These are phyloP conservation scores for Raffaelea ambrosiae DNA, from an alignment of 2,329 filamentous ascomycete species.

Conservation along the genomic window DNA sequence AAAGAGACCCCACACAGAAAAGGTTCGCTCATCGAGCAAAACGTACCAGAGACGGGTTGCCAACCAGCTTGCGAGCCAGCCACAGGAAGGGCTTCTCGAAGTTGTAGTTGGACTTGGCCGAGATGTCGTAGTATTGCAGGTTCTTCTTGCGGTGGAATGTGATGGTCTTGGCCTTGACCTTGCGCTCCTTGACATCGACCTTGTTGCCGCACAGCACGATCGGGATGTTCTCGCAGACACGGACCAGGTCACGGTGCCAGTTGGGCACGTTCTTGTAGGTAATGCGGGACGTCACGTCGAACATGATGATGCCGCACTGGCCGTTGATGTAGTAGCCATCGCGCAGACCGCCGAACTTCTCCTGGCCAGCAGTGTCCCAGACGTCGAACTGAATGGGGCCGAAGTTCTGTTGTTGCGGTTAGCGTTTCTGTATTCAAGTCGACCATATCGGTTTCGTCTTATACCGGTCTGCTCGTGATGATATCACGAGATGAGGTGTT, in stretches of 20 bases:
- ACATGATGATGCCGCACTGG: constrained; percentile 99
- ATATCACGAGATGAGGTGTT: too few species aligned
- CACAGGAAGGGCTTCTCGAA: constrained; percentile 99
- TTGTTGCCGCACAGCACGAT: constrained; percentile 99
- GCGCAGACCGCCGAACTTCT: constrained; percentile 99
- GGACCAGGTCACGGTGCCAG: constrained; percentile 99
- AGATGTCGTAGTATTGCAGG: constrained; percentile 99
- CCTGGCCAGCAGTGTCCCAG: constrained; percentile 97
- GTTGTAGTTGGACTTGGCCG: constrained; percentile 99
- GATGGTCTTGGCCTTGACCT: constrained; percentile 99
- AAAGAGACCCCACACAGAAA: constrained; percentile 13
- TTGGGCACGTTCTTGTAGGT: constrained; percentile 99
- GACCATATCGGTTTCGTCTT: too few species aligned
- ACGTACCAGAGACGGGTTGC: constrained; percentile 77
- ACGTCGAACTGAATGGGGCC: constrained; percentile 98
- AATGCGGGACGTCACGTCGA: constrained; percentile 97
- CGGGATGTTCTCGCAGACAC: constrained; percentile 98
- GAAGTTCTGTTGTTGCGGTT: constrained; percentile 60
- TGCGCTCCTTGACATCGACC: constrained; percentile 99
- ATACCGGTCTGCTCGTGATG: too few species aligned
- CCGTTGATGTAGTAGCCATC: constrained; percentile 99
- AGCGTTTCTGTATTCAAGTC: not conserved
- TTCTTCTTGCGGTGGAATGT: constrained; percentile 99
- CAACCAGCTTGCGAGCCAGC: constrained; percentile 96
- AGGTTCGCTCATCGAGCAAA: not conserved